Conservation (phyloP, 202 grass and related monocot species). For the Panicum virgatum region DNA sequence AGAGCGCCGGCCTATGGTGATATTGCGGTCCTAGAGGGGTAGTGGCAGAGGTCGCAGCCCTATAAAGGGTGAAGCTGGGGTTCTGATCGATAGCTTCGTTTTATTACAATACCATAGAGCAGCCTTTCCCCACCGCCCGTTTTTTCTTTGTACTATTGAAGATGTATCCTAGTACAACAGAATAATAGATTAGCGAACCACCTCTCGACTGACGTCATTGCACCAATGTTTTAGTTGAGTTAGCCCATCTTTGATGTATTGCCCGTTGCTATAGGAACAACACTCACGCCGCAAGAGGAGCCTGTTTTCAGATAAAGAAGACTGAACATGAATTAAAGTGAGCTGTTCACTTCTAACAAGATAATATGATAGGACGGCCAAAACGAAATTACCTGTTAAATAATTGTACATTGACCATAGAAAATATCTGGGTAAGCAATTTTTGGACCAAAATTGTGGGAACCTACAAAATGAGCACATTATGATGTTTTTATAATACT, state of each 20-base stretch:
- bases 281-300: slow-evolving; percentile 83
- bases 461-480: slow-evolving; percentile 59
- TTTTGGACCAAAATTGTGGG: slow-evolving; percentile 72
- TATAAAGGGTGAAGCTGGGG: no score
- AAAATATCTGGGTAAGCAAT: slow-evolving; percentile 83
- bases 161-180: background rate
- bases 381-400: slow-evolving; percentile 77
- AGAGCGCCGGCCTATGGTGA: no score
- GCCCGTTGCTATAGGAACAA: slow-evolving; percentile 91
- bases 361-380: slow-evolving; percentile 34
- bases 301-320: slow-evolving; percentile 41
- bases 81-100: no score
- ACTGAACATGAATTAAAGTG: background rate
- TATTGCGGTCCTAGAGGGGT: no score
- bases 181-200: slow-evolving; percentile 34
- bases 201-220: slow-evolving; percentile 71
- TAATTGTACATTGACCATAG: slow-evolving; percentile 78
- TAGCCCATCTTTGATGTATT: slow-evolving; percentile 62
- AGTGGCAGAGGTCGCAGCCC: no score
- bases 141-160: background rate
- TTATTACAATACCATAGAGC: no score
- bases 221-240: slow-evolving; percentile 83
- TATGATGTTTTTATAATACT: slow-evolving; percentile 9
- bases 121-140: no score
- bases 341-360: slow-evolving; percentile 3